These are phyloP conservation scores for Hygrocybe punicea DNA, from an alignment of 768 basidiomycete species.

Conservation along the genomic window DNA sequence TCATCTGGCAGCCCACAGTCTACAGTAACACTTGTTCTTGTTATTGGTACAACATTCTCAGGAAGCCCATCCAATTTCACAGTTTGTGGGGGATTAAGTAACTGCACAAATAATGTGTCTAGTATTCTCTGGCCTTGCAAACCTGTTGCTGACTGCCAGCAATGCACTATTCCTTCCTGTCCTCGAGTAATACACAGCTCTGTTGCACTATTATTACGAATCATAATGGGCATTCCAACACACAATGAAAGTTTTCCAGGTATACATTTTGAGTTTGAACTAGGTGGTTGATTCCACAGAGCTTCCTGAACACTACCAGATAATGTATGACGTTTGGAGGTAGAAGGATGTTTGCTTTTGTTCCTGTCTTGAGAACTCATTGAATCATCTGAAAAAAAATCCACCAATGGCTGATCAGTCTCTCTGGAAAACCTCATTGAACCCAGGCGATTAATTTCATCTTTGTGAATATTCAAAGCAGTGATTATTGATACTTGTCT, in stretches of 20 bases:
- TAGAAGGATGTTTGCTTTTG: neutral
- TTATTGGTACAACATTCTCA: no score
- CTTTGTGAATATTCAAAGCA: constrained; percentile 35
- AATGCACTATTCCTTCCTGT: no score
- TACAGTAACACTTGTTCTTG: no score
- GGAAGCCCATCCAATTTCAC: no score
- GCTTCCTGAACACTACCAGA: neutral
- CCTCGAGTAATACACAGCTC: no score
- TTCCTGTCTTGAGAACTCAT: neutral
- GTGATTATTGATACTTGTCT: constrained; percentile 40
- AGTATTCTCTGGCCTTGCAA: no score
- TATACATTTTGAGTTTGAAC: constrained; percentile 12
- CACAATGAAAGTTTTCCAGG: constrained; percentile 32
- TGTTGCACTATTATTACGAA: constrained; percentile 25
- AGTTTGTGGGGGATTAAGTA: no score
- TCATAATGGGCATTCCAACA: constrained; percentile 29
- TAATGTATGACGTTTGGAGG: neutral
- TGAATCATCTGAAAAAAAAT: constrained; percentile 27
- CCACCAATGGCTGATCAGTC: constrained; percentile 17
- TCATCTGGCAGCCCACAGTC: no score
- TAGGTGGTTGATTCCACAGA: constrained; percentile 10
- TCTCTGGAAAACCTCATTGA: constrained; percentile 33
- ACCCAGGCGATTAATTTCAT: constrained; percentile 37
- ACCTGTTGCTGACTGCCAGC: no score
- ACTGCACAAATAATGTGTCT: no score